A percentile compares a stretch with the other conserved stretches of the same genome.
These are phyloP conservation scores for Starmera quercuum DNA, from an alignment of 805 yeast genomes.

Conservation along the genomic window DNA sequence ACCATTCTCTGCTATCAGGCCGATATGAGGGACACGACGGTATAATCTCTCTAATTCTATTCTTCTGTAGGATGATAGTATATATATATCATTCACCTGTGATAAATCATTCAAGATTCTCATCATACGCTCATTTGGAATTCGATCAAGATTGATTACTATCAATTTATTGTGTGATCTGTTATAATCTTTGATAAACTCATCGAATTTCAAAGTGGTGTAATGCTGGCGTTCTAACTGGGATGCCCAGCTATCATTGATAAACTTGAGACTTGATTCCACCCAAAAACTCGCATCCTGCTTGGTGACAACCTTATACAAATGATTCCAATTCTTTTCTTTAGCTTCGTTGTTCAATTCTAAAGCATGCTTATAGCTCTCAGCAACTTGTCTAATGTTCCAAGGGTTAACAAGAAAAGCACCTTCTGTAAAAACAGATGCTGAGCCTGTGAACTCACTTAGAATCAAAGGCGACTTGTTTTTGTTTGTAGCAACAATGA, in stretches of 20 bases:
- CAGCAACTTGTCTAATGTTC: constrained; percentile 63
- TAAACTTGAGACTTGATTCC: constrained; percentile 40
- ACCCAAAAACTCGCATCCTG: constrained; percentile 80
- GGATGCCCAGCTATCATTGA: constrained; percentile 44
- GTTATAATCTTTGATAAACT: constrained; percentile 8
- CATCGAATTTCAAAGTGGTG: constrained; percentile 23
- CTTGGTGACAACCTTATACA: constrained; percentile 49
- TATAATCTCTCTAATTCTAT: constrained; percentile 61
- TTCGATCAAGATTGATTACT: constrained; percentile 37
- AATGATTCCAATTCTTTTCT: constrained; percentile 48
- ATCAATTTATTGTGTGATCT: constrained; percentile 34
- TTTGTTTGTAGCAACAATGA: constrained; percentile 63
- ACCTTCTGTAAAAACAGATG: constrained; percentile 64
- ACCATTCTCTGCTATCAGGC: constrained; percentile 88
- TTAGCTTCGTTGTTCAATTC: constrained; percentile 58
- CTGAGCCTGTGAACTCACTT: constrained; percentile 94
- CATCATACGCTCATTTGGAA: constrained; percentile 56
- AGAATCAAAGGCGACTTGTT: constrained; percentile 76
- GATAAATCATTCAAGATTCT: constrained; percentile 53
- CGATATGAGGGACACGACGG: constrained; percentile 60
- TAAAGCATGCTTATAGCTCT: constrained; percentile 56
- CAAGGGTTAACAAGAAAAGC: constrained; percentile 85
- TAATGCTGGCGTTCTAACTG: constrained; percentile 33
- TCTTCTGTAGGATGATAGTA: constrained; percentile 59
- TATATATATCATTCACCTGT: constrained; percentile 54